Conservation (phyloP, 805 yeast species). For the Torulaspora maleeae region DNA sequence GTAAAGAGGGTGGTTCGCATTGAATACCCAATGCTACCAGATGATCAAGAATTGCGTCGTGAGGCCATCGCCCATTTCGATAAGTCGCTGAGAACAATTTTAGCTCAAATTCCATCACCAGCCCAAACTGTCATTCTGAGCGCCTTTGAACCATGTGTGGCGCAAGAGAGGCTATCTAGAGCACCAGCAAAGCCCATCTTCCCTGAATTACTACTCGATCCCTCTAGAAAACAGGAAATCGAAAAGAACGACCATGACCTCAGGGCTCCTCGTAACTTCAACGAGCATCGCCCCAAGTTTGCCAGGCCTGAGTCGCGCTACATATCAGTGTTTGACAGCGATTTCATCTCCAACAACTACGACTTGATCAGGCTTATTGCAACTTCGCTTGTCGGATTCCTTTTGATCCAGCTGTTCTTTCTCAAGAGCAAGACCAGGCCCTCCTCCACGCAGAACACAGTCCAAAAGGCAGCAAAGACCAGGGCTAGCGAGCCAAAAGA, state of each 20-base stretch:
- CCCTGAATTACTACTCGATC: conserved; percentile 51
- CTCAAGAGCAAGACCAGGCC: not conserved
- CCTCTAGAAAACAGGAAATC: conserved; percentile 45
- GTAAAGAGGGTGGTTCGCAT: conserved; percentile 58
- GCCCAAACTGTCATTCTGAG: conserved; percentile 58
- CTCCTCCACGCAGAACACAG: not conserved
- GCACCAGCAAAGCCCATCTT: conserved; percentile 34
- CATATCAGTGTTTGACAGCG: conserved; percentile 23
- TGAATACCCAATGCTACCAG: conserved; percentile 49
- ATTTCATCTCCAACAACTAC: conserved; percentile 24
- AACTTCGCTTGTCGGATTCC: conserved; percentile 18
- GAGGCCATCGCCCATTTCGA: conserved; percentile 40
- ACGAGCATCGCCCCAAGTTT: conserved; percentile 34
- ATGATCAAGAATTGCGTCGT: conserved; percentile 30
- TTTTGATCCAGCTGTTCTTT: conserved; percentile 13
- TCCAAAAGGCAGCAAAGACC: not conserved
- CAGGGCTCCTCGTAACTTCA: conserved; percentile 32
- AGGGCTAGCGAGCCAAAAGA: not conserved
- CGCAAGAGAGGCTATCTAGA: not conserved
- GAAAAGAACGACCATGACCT: conserved; percentile 48
- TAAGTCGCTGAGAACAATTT: conserved; percentile 47
- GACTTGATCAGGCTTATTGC: conserved; percentile 18
- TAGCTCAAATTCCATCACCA: conserved; percentile 75
- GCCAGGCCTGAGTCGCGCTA: conserved; percentile 12
- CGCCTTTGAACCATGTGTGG: conserved; percentile 32